Evolutionary conservation across 2,329 filamentous ascomycete genomes (phyloP), one percentile per base, ranked within the genome.

Genomic region (Rhytidhysteron rufulum): DNA sequence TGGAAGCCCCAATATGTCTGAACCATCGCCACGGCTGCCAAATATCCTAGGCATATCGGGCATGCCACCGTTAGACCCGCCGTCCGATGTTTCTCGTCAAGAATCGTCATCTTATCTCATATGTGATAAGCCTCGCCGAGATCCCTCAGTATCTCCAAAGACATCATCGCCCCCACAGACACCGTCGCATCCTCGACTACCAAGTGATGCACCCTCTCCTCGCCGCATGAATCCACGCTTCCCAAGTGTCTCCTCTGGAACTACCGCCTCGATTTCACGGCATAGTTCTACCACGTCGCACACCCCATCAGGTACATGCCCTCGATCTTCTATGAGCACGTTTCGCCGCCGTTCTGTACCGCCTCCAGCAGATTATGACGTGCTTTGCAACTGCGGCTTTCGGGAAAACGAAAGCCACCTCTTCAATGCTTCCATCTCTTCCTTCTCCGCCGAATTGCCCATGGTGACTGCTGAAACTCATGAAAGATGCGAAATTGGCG

Each of bases 371-470:
- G 25, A 18, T 16, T 45, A 40, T 24, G 31, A 42, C 15, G 24
- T 49, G 8, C 45, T 42, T n/a, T 52, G 49, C 32, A 31, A 17
- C 5, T 52, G 47, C 32, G 40, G 37, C 15, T 10, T 40, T 5
- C 39, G 30, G 11, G 5, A 35, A 5, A 39, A 47, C 13, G 49
- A 52, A 36, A 43, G 36, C n/a, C 49, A 48, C 15, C 50, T 52
- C n/a, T 43, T 52, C 37, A 50, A 52, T 27, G 29, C 31, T 5
- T 11, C 35, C 9, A 44, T 48, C 24, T 22, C 31, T 17, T 19
- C 7, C 29, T 36, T 21, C 21, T 30, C 16, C 3, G n/a, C 34
- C 8, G 34, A 40, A 11, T 6, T n/a, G 3, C 9, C 18, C 5
- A 20, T 35, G 4, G 33, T 36, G 2, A 48, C 47, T 3, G 37